These are phyloP conservation scores for Neurospora hispaniola DNA, from an alignment of 495 filamentous ascomycete species.

Conservation along the genomic window DNA sequence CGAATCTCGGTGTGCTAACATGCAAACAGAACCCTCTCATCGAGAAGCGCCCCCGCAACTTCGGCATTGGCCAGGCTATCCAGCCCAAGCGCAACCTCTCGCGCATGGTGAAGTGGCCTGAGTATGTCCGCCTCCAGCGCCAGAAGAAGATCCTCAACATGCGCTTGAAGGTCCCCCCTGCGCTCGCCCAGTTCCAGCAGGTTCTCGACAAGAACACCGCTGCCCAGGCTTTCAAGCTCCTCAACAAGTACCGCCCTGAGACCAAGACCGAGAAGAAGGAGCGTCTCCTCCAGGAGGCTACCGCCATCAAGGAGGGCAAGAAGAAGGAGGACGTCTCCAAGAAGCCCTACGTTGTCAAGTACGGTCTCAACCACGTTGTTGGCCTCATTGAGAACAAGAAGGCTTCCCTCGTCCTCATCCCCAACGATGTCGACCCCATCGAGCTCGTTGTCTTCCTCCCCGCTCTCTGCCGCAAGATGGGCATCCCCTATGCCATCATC, in stretches of 20 bases:
- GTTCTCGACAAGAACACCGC: conserved; percentile 98
- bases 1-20: conserved; percentile 22
- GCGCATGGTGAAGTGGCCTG: conserved; percentile 99
- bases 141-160: conserved; percentile 99
- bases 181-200: conserved; percentile 94
- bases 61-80: conserved; percentile 97
- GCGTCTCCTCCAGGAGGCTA: conserved; percentile 94
- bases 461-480: conserved; percentile 99
- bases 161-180: conserved; percentile 96
- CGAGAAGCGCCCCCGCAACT: conserved; percentile 96
- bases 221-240: conserved; percentile 91
- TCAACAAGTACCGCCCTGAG: conserved; percentile 99
- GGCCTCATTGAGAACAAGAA: conserved; percentile 99
- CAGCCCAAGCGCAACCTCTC: conserved; percentile 95
- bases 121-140: conserved; percentile 97
- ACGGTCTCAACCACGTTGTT: conserved; percentile 99
- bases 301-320: conserved; percentile 92
- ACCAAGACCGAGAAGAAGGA: conserved; percentile 99
- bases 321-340: conserved; percentile 99
- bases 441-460: conserved; percentile 99
- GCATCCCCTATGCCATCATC: conserved; percentile 96
- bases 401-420: conserved; percentile 91
- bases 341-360: conserved; percentile 99
- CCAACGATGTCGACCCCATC: conserved; percentile 99
- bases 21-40: conserved; percentile 86